Evolutionary conservation across 305 asterid species (phyloP).

Genomic region (Solanum chacoense): DNA sequence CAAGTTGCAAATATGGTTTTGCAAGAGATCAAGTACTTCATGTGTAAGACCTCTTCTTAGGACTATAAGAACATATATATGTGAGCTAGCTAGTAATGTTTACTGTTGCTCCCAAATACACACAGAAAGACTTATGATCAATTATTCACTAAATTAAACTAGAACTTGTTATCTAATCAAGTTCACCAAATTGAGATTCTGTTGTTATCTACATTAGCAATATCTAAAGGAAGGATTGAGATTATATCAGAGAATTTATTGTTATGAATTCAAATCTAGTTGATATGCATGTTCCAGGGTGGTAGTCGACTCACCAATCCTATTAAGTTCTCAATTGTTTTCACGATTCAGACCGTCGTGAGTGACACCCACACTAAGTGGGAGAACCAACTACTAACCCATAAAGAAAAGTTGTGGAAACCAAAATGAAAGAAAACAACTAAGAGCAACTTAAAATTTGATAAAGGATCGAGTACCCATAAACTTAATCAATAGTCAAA

Average conservation of each 20-base stretch:
- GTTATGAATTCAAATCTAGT: background rate
- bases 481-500: background rate
- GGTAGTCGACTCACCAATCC: background rate
- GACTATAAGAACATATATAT: background rate
- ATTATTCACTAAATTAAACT: background rate
- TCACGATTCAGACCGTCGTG: background rate
- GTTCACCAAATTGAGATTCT: background rate
- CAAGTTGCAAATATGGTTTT: slow-evolving; percentile 3
- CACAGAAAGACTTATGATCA: background rate
- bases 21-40: slow-evolving; percentile 11
- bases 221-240: background rate
- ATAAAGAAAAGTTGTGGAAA: background rate
- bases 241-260: background rate
- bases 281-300: background rate
- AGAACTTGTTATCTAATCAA: background rate
- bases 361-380: background rate
- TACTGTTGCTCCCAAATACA: background rate
- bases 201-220: background rate
- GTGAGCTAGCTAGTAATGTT: background rate
- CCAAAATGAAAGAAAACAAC: background rate
- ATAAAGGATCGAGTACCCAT: background rate
- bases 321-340: background rate
- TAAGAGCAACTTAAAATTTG: background rate
- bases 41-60: background rate
- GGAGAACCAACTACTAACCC: background rate